Base-by-base conservation (phyloP, 371 early-diverging fungal genomes). In the Lichtheimia ornata region DNA sequence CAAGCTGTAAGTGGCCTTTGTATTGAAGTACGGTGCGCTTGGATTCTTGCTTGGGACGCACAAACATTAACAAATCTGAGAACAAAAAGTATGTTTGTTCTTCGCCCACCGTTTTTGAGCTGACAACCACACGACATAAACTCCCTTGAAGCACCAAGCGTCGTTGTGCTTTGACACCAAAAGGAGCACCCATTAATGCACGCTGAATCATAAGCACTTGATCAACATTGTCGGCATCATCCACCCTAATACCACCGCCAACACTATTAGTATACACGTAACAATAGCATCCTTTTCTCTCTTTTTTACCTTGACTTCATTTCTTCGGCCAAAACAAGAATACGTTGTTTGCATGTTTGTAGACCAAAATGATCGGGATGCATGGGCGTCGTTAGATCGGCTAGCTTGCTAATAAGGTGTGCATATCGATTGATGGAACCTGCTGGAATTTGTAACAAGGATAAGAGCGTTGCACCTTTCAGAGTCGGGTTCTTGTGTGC, bases 291-390 rank as follows among this genome's bases (percentile, higher is more conserved):
- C 7, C 22, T 14, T 6, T 1, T 52, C 15, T 1, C 24, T 18
- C 25, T 22, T 25, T 41, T 52, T 54, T 73, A 75, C 79, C 64
- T 77, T 35, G 68, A 53, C 14, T 68, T 44, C n/a, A 77, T 65
- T 14, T 66, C 58, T 13, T 62, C 56, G 18, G 58, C 65, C 30
- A 74, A 63, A 4, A 65, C 61, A 5, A 61, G 56, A 4, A 73
- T 71, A 55, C 63, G 62, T 13, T 61, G 57, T 59, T 72, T 74
- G 15, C 67, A 64, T 47, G 63, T 59, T 12, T 56, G 53, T 43
- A 79, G 52, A 6, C 74, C 71, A n/a, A 53, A 30, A 61, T 66
- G 70, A 61, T 79, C 80, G 1, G 80, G 80, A 56, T 76, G 77
- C 63, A 71, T 64, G 5, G 68, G 59, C 15, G 70, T 50, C 4